Percentiles rank a stretch among this genome's conserved stretches.
Conservation (phyloP, 192 early-diverging fungal species). For the Haplosporangium gracile region DNA sequence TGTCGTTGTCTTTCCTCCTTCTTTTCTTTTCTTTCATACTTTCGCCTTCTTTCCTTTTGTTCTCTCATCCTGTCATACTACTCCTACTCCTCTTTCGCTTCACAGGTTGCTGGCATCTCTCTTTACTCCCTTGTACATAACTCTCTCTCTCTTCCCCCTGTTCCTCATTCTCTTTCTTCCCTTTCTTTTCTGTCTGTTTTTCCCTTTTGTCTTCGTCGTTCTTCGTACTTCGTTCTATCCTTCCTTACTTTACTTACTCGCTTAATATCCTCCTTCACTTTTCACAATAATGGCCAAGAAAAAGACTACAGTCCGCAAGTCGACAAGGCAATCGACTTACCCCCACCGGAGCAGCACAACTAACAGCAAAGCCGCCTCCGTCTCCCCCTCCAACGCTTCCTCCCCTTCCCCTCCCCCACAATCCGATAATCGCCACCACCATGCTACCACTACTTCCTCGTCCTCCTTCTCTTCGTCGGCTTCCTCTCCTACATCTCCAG, state of each 20-base stretch:
- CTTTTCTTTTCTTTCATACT: background rate
- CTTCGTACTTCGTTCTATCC: background rate
- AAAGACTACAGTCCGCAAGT: constrained; percentile 44
- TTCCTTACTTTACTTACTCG: background rate
- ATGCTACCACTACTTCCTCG: background rate
- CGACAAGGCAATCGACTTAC: constrained; percentile 26
- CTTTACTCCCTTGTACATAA: background rate
- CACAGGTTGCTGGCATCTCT: background rate
- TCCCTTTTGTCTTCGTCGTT: background rate
- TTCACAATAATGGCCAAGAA: constrained; percentile 44
- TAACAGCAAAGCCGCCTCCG: constrained; percentile 21
- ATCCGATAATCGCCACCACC: background rate
- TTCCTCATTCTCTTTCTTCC: background rate
- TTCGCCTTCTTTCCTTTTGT: background rate
- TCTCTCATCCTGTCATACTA: background rate
- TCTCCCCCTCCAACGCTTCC: constrained; percentile 34
- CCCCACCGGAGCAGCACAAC: constrained; percentile 16
- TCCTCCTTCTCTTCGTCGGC: background rate
- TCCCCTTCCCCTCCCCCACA: constrained; percentile 29
- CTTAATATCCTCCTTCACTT: background rate
- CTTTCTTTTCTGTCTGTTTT: background rate
- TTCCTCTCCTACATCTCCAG: background rate
- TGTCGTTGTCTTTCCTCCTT: background rate
- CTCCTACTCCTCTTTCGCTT: background rate
- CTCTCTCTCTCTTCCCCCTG: background rate